Evolutionary conservation across 495 filamentous ascomycete species (phyloP), one percentile per base, ranked within the genome.

Genomic region (Lophiostoma macrostomum): DNA sequence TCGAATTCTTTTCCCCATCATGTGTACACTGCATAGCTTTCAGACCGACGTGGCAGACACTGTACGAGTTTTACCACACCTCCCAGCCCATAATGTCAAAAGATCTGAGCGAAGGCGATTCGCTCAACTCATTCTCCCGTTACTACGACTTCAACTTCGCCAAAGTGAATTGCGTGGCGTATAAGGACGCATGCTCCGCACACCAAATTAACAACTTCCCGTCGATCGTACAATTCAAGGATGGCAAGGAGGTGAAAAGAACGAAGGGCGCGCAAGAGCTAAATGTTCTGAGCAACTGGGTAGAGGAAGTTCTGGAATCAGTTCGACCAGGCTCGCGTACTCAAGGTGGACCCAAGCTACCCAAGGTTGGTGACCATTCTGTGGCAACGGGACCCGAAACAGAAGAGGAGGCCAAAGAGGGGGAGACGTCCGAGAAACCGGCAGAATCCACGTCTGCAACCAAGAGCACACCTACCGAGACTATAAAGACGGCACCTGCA

Each of bases 41-140:
- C 59, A 89, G 87, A 28, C 94, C 94, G 22, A 83, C 80, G 43
- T 97, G 83, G 77, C 89, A 96, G 73, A 95, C 91, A 5, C 73
- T 95, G 19, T 95, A 95, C 72, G 93, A 97, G 69, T 96, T 82
- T 71, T 96, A 96, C 73, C 95, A 91, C 69, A 96, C 91, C 5
- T 93, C 87, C n/a, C 83, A 87, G 61, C 84, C 88, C 0, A 44
- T 83, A 29, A 7, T 69, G 73, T 16, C 73, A 74, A 60, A 67
- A 71, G 66, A 70, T 2, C 63, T 51, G 27, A 53, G 51, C 13
- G 49, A 58, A 23, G 59, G 48, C n/a, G 63, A 78, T n/a, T 78
- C 78, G n/a, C 34, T 80, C 28, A 84, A 85, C 59, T 76, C 78
- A 0, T 86, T 86, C 60, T 77, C 77, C 8, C 73, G 77, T 29